Conservation (phyloP, 306 rosid genomes). For the Quercus cerris region DNA sequence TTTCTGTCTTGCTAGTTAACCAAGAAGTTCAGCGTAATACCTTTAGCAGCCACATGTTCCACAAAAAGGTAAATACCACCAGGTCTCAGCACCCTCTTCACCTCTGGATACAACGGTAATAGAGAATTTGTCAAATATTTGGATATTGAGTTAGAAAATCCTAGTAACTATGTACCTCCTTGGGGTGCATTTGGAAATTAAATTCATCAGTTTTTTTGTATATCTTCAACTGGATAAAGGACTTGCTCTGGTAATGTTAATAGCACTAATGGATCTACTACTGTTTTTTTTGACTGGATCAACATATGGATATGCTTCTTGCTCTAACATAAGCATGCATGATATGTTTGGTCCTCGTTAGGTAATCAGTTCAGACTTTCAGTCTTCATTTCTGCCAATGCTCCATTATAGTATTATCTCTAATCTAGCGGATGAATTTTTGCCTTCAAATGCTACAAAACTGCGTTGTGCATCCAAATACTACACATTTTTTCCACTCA, state of each 20-base stretch:
- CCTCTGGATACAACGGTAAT: conserved; percentile 47
- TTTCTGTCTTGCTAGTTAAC: conserved; percentile 11
- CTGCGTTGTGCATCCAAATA: neutral
- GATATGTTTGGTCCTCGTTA: neutral
- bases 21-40: conserved; percentile 31
- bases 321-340: neutral
- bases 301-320: no score
- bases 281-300: no score
- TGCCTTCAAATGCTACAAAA: neutral
- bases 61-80: conserved; percentile 72
- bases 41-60: conserved; percentile 89
- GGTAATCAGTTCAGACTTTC: neutral
- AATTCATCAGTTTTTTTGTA: neutral
- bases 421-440: neutral
- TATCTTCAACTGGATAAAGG: no score
- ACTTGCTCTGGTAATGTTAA: no score
- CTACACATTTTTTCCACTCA: neutral
- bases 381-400: neutral
- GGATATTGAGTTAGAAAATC: neutral
- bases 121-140: neutral
- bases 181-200: neutral
- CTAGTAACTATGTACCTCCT: neutral
- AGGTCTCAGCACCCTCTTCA: conserved; percentile 71
- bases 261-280: no score
- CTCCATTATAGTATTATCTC: neutral